phyloP scores from a whole-genome alignment of 2,329 filamentous ascomycete genomes.

The Sclerotinia sclerotiorum region DNA sequence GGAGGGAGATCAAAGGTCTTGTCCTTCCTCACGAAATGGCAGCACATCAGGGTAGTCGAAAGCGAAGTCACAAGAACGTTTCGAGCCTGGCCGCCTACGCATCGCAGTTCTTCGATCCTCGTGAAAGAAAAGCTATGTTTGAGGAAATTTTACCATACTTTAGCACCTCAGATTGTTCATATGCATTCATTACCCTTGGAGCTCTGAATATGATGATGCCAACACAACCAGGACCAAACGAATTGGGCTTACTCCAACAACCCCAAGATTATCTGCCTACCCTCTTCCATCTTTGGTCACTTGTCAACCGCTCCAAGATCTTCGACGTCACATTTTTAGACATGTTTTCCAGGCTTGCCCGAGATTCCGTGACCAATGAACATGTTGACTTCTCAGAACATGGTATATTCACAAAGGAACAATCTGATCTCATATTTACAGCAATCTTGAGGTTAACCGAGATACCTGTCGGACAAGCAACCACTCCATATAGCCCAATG shows the following conservation, averaged over 20 bases:
- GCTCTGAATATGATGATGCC: slow-evolving; percentile 85
- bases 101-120: slow-evolving; percentile 89
- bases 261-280: slow-evolving; percentile 89
- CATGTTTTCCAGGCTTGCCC: slow-evolving; percentile 79
- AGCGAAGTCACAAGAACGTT: slow-evolving; percentile 62
- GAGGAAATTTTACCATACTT: slow-evolving; percentile 83
- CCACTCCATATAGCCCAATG: slow-evolving; percentile 78
- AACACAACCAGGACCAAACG: slow-evolving; percentile 72
- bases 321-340: slow-evolving; percentile 89
- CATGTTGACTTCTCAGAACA: slow-evolving; percentile 80
- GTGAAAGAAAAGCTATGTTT: slow-evolving; percentile 77
- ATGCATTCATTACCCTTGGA: slow-evolving; percentile 89
- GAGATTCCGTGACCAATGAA: slow-evolving; percentile 74
- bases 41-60: slow-evolving; percentile 56
- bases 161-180: slow-evolving; percentile 87
- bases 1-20: slow-evolving; percentile 87
- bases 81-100: slow-evolving; percentile 88
- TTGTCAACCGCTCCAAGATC: slow-evolving; percentile 84
- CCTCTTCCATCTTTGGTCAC: slow-evolving; percentile 94
- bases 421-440: slow-evolving; percentile 91
- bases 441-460: slow-evolving; percentile 85
- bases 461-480: slow-evolving; percentile 94
- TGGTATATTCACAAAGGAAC: slow-evolving; percentile 89
- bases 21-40: slow-evolving; percentile 84
- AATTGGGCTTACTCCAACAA: slow-evolving; percentile 67